Conservation (phyloP, 176 grass and related monocot genomes). For the Cenchrus americanus region DNA sequence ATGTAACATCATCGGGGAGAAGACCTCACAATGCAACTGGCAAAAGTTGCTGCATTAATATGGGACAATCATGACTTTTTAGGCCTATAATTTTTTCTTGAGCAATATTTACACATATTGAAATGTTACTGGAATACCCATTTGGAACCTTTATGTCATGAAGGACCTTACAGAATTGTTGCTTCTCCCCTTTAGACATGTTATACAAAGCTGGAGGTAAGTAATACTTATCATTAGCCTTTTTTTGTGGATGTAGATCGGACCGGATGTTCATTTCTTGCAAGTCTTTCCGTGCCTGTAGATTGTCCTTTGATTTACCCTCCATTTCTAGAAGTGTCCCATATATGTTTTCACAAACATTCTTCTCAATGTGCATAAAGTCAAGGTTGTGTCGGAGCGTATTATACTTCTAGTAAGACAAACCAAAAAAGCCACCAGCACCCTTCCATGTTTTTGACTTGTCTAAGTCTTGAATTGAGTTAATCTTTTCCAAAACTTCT, state of each 20-base stretch:
- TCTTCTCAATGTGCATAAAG: constrained; percentile 17
- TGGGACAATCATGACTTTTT: constrained; percentile 1
- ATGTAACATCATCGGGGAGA: not conserved
- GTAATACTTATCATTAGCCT: constrained; percentile 17
- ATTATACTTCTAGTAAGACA: constrained; percentile 10
- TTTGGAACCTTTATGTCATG: not conserved
- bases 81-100: not conserved
- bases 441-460: constrained; percentile 10
- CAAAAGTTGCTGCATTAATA: constrained; percentile 4
- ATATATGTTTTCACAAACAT: constrained; percentile 20
- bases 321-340: constrained; percentile 21
- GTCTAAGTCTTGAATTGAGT: not conserved
- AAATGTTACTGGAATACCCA: constrained; percentile 22
- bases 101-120: not conserved
- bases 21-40: constrained; percentile 1
- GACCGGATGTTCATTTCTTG: constrained; percentile 7
- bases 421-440: not conserved
- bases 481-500: constrained; percentile 15
- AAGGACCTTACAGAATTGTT: not conserved
- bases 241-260: constrained; percentile 1
- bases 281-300: not conserved
- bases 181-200: constrained; percentile 2
- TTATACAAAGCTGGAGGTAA: not conserved
- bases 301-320: not conserved
- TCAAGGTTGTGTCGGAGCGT: not conserved